phyloP scores from a whole-genome alignment of 257 asterid genomes.

The Cinchona pubescens region DNA sequence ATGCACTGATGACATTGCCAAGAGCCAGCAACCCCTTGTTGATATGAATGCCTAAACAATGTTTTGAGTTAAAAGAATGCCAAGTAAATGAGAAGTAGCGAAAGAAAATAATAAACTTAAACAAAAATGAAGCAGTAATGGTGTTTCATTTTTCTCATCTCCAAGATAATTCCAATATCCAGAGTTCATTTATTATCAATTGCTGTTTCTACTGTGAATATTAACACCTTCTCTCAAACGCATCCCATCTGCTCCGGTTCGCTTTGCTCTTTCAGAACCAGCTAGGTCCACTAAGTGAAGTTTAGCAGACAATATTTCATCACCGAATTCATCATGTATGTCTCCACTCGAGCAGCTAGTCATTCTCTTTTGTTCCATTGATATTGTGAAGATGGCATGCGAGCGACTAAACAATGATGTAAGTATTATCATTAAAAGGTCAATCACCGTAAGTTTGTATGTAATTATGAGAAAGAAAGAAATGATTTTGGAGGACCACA shows the following conservation, averaged over 20 bases:
- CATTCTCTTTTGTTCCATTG: conserved; percentile 78
- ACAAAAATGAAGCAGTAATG: background rate
- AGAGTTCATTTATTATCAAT: background rate
- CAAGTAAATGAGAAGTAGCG: conserved; percentile 8
- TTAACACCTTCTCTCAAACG: conserved; percentile 87
- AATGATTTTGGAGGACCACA: too few relatives aligned
- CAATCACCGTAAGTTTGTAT: background rate
- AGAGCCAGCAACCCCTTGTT: conserved; percentile 93
- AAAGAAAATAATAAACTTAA: conserved; percentile 7
- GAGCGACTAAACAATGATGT: conserved; percentile 59
- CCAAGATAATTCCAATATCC: background rate
- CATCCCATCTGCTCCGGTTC: conserved; percentile 97
- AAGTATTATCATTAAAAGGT: background rate
- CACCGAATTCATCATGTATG: conserved; percentile 50
- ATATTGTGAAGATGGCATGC: conserved; percentile 94
- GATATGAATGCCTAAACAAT: conserved; percentile 80
- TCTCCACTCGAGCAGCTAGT: conserved; percentile 37
- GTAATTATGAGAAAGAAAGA: background rate
- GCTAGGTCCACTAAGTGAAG: conserved; percentile 98
- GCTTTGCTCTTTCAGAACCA: conserved; percentile 95
- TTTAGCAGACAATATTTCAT: conserved; percentile 78
- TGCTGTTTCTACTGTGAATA: conserved; percentile 11
- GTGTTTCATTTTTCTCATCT: background rate
- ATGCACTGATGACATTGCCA: conserved; percentile 95
- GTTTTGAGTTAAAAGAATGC: background rate